Conservation (phyloP, 192 early-diverging fungal species). For the Backusella luteola region DNA sequence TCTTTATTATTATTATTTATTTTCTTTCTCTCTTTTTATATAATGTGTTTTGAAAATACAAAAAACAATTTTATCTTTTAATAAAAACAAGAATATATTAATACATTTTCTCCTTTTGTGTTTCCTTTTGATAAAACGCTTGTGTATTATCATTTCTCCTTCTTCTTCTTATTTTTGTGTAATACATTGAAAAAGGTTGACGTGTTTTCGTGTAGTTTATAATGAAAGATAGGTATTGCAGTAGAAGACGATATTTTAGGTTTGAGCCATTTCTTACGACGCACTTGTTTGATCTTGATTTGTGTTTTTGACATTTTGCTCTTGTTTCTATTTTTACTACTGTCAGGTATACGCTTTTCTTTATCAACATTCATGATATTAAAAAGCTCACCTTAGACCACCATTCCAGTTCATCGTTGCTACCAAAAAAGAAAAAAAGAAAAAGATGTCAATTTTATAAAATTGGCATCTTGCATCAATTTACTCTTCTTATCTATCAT, state of each 20-base stretch:
- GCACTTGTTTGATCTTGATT: not conserved
- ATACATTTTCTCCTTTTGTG: not conserved
- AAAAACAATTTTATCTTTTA: constrained; percentile 3
- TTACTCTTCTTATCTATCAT: too few species aligned
- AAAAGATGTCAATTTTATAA: not conserved
- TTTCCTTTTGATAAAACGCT: not conserved
- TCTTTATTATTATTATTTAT: constrained; percentile 2
- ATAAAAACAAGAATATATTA: not conserved
- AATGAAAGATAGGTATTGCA: not conserved
- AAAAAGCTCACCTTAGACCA: not conserved
- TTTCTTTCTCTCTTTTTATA: not conserved
- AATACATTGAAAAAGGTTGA: not conserved
- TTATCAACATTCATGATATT: not conserved
- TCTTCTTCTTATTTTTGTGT: not conserved
- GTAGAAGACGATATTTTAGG: not conserved
- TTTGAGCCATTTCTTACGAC: not conserved
- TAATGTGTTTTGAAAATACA: constrained; percentile 2
- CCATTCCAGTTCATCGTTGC: not conserved
- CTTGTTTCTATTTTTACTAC: not conserved
- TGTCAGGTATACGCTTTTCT: not conserved
- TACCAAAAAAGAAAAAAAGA: not conserved
- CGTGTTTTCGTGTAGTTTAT: not conserved
- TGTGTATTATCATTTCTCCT: not conserved
- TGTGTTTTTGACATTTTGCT: not conserved
- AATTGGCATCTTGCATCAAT: not conserved